Evolutionary conservation across 2,329 filamentous ascomycete genomes (phyloP).

Genomic region (Dactylellina drechsleri): DNA sequence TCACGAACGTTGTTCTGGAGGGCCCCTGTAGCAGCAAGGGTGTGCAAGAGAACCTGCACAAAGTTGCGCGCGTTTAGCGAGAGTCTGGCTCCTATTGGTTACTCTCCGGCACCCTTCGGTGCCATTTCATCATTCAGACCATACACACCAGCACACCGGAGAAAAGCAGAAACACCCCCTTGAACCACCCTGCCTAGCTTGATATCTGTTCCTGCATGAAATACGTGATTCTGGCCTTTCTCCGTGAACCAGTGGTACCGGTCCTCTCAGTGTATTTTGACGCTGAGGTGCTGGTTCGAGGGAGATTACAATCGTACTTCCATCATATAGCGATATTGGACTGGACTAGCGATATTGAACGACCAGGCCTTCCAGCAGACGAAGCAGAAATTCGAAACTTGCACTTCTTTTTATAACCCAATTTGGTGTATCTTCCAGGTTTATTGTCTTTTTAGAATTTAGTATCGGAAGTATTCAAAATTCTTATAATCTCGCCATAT

Average conservation of each 20-base stretch:
- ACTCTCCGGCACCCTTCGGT: conserved; percentile 17
- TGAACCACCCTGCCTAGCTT: not conserved
- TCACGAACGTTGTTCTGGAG: not conserved
- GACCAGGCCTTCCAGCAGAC: conserved; percentile 13
- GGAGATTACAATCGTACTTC: conserved; percentile 19
- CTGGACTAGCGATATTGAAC: no score
- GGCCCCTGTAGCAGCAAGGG: not conserved
- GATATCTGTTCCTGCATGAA: conserved; percentile 39
- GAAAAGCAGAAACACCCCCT: not conserved
- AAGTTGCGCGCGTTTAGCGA: conserved; percentile 44
- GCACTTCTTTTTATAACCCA: not conserved
- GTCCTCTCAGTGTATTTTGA: conserved; percentile 45
- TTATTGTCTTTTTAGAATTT: no score
- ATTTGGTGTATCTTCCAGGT: no score
- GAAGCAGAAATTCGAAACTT: not conserved
- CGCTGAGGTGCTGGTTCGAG: conserved; percentile 22
- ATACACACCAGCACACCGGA: not conserved
- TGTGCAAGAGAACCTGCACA: not conserved
- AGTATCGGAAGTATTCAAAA: no score
- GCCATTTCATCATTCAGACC: conserved; percentile 11
- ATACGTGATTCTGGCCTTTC: not conserved
- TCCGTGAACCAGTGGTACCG: conserved; percentile 7
- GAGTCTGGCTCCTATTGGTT: conserved; percentile 38
- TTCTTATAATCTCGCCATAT: no score
- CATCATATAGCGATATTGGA: no score